Percentiles rank a stretch among this genome's conserved stretches.
phyloP scores from a whole-genome alignment of 2,329 filamentous ascomycete genomes.

The Penicillium freii region DNA sequence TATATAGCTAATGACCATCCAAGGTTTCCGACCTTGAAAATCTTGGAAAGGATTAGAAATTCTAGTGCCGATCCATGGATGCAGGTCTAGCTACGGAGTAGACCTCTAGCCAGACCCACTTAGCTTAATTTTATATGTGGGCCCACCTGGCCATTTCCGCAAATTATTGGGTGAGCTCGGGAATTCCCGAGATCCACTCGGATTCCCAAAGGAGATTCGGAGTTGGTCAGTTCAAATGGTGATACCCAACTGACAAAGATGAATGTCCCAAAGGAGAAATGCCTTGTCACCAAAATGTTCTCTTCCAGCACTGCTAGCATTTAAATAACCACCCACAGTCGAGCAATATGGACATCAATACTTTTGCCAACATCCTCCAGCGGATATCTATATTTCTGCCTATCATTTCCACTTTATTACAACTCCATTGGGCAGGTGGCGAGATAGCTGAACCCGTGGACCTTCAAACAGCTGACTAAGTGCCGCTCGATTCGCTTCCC shows the following conservation, averaged over 20 bases:
- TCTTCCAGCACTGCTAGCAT: background rate
- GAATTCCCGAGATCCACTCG: background rate
- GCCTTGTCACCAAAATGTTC: background rate
- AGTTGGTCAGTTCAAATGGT: background rate
- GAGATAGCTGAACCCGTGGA: background rate
- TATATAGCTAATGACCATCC: background rate
- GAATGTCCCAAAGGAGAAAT: background rate
- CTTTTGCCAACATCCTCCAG: background rate
- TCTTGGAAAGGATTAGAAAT: background rate
- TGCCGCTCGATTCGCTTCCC: background rate
- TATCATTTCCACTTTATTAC: background rate
- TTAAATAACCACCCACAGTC: background rate
- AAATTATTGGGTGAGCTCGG: background rate
- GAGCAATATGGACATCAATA: background rate
- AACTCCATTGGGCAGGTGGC: background rate
- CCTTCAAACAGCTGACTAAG: background rate
- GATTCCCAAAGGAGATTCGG: background rate
- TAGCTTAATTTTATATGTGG: background rate
- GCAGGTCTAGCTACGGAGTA: too few species aligned
- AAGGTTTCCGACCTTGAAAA: background rate
- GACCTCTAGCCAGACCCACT: background rate
- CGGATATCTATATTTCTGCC: background rate
- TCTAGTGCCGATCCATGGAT: background rate
- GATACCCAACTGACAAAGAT: background rate
- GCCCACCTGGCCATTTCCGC: accelerated